phyloP scores from a whole-genome alignment of 768 basidiomycete genomes.

The Brasilioporus rufonigricans region DNA sequence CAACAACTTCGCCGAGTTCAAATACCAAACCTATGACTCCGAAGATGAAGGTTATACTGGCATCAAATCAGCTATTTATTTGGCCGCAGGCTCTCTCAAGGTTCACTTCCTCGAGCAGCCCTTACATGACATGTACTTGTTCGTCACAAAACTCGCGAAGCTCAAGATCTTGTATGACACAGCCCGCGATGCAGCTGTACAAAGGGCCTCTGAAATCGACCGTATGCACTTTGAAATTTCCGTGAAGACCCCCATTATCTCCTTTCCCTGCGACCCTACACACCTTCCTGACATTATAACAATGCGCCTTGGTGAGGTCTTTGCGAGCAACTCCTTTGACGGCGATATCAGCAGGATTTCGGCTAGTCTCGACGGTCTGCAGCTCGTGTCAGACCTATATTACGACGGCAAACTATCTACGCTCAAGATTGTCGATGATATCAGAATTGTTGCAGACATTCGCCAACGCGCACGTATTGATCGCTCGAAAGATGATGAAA shows the following conservation, averaged over 20 bases:
- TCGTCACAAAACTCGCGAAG: constrained; percentile 79
- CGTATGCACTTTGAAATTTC: constrained; percentile 91
- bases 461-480: constrained; percentile 60
- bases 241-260: constrained; percentile 87
- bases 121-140: constrained; percentile 84
- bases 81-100: constrained; percentile 87
- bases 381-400: constrained; percentile 69
- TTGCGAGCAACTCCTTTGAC: constrained; percentile 73
- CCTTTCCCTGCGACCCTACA: constrained; percentile 73
- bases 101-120: constrained; percentile 87
- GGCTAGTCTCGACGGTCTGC: constrained; percentile 81
- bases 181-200: constrained; percentile 89
- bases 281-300: constrained; percentile 66
- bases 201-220: constrained; percentile 89
- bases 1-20: constrained; percentile 89
- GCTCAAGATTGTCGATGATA: constrained; percentile 91
- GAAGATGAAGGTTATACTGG: constrained; percentile 66
- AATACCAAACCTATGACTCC: constrained; percentile 88
- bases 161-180: constrained; percentile 95
- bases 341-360: constrained; percentile 52
- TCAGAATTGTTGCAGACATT: constrained; percentile 68
- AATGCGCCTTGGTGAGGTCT: constrained; percentile 86
- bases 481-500: constrained; percentile 45
- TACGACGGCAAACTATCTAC: constrained; percentile 45
- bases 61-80: constrained; percentile 76